Evolutionary conservation across 2,329 filamentous ascomycete species (phyloP).

Genomic region (Fusarium musae): DNA sequence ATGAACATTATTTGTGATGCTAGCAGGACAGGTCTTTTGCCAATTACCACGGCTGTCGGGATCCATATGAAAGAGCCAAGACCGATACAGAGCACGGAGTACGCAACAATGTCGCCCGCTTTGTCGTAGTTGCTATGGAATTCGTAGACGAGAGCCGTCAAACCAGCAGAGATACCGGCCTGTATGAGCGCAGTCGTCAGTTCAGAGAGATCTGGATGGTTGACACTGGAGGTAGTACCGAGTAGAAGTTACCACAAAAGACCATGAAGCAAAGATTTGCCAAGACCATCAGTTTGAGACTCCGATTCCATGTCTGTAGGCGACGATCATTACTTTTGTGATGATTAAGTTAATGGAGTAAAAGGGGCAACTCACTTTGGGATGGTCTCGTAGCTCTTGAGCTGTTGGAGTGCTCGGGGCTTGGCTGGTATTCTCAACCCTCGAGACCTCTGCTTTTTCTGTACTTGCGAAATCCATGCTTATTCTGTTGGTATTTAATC

Average conservation of each 20-base stretch:
- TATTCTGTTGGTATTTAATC: too few relatives aligned
- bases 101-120: background rate
- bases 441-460: background rate
- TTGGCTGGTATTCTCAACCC: background rate
- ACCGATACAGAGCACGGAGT: background rate
- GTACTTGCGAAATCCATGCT: background rate
- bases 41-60: background rate
- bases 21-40: background rate
- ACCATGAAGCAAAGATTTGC: background rate
- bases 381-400: background rate
- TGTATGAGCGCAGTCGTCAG: background rate
- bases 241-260: background rate
- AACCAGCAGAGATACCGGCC: background rate
- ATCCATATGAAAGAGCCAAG: background rate
- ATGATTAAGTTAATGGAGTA: background rate
- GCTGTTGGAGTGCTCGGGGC: background rate
- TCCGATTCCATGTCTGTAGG: background rate
- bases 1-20: background rate
- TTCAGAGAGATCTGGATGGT: too few relatives aligned
- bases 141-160: background rate
- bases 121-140: background rate
- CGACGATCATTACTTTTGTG: accelerated
- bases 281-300: background rate
- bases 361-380: background rate
- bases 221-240: background rate